Evolutionary conservation across 2,329 filamentous ascomycete species (phyloP).

Genomic region (Aspergillus sp.): DNA sequence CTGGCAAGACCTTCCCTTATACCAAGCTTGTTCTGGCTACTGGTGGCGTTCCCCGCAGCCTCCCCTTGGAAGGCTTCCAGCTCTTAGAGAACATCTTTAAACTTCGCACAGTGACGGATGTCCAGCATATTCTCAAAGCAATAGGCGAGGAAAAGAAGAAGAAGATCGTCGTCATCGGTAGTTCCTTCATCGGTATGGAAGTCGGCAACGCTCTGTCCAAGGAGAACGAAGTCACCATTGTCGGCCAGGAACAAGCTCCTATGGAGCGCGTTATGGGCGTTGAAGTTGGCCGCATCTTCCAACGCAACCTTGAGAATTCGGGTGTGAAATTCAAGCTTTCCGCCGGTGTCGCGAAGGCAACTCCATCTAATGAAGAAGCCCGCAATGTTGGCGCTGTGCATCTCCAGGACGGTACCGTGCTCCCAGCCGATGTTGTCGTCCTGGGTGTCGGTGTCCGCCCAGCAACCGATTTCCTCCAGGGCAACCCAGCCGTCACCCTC

Average conservation of each 20-base stretch:
- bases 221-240: slow-evolving; percentile 78
- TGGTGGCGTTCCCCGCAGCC: slow-evolving; percentile 71
- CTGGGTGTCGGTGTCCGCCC: slow-evolving; percentile 87
- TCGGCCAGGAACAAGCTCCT: slow-evolving; percentile 85
- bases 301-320: slow-evolving; percentile 74
- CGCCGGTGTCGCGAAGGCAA: slow-evolving; percentile 79
- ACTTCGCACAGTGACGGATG: slow-evolving; percentile 74
- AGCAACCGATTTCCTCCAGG: slow-evolving; percentile 76
- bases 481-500: slow-evolving; percentile 68
- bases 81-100: slow-evolving; percentile 84
- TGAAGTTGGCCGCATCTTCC: slow-evolving; percentile 77
- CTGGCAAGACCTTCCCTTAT: slow-evolving; percentile 71
- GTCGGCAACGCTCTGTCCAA: slow-evolving; percentile 79
- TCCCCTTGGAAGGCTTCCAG: slow-evolving; percentile 84
- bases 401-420: slow-evolving; percentile 79
- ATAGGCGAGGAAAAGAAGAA: slow-evolving; percentile 78
- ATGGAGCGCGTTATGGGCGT: slow-evolving; percentile 83
- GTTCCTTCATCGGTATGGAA: slow-evolving; percentile 98
- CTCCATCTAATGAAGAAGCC: slow-evolving; percentile 65
- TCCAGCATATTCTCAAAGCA: slow-evolving; percentile 72
- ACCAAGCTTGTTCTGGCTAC: slow-evolving; percentile 88
- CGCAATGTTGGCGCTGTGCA: slow-evolving; percentile 75
- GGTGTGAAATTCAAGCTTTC: slow-evolving; percentile 86
- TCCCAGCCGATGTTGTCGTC: slow-evolving; percentile 87
- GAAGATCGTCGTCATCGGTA: slow-evolving; percentile 89